Conservation (phyloP, 2,329 filamentous ascomycete species). For the Grosmannia clavigera region DNA sequence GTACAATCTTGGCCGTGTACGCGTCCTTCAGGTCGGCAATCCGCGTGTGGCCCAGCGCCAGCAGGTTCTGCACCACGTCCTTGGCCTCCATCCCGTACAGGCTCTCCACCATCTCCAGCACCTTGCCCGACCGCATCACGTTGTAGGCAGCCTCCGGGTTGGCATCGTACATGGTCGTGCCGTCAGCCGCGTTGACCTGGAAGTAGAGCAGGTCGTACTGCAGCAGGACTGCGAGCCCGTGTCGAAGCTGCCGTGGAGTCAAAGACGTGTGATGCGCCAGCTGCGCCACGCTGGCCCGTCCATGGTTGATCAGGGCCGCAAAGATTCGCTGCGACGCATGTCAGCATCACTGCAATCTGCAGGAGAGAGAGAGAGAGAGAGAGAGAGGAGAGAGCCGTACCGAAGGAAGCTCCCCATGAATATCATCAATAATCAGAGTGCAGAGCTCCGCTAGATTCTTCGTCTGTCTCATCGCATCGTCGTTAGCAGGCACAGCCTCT, state of each 20-base stretch:
- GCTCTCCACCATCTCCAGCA: conserved; percentile 61
- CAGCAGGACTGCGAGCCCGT: conserved; percentile 71
- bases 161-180: conserved; percentile 57
- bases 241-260: conserved; percentile 60
- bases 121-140: conserved; percentile 68
- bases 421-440: conserved; percentile 75
- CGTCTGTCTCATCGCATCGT: conserved; percentile 30
- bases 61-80: conserved; percentile 60
- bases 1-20: conserved; percentile 29
- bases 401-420: conserved; percentile 82
- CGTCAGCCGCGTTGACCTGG: conserved; percentile 48
- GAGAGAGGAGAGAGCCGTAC: conserved; percentile 40
- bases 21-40: conserved; percentile 57
- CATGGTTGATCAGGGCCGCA: conserved; percentile 62
- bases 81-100: conserved; percentile 65
- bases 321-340: conserved; percentile 62
- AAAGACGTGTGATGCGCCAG: conserved; percentile 63
- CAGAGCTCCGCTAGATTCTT: conserved; percentile 79
- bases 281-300: conserved; percentile 59
- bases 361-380: background rate
- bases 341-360: background rate
- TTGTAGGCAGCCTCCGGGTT: conserved; percentile 72
- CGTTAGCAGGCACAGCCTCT: conserved; percentile 14
- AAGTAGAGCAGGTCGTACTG: conserved; percentile 81
- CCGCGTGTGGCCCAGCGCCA: conserved; percentile 66